A percentile compares a stretch with the other conserved stretches of the same genome.
Conservation (phyloP, 2,329 filamentous ascomycete species). For the Lecanoromycetidae sp. region DNA sequence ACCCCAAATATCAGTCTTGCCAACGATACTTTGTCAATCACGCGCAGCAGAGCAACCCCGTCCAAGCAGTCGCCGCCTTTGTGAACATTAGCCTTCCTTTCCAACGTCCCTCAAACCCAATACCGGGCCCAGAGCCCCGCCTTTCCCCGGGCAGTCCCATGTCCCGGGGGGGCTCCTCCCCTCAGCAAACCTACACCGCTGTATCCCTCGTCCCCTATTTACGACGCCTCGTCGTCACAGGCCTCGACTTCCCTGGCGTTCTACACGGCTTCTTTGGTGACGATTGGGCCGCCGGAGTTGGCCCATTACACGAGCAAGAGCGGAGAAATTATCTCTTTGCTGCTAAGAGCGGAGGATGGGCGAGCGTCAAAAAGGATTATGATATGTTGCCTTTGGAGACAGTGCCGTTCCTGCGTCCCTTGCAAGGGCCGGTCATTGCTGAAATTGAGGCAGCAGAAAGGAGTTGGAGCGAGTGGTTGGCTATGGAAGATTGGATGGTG, state of each 20-base stretch:
- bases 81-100: conserved; percentile 86
- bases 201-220: conserved; percentile 80
- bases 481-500: conserved; percentile 99
- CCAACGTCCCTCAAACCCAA: conserved; percentile 51
- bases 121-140: conserved; percentile 20
- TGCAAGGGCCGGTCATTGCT: conserved; percentile 62
- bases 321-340: conserved; percentile 90
- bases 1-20: conserved; percentile 80
- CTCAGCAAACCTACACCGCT: conserved; percentile 21
- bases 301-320: conserved; percentile 75
- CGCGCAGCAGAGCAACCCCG: conserved; percentile 68
- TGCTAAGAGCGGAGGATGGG: conserved; percentile 84
- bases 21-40: conserved; percentile 84
- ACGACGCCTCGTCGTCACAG: conserved; percentile 77
- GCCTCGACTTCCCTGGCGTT: conserved; percentile 76
- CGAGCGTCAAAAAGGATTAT: conserved; percentile 78
- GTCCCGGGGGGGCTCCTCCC: conserved; percentile 17
- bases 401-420: conserved; percentile 72
- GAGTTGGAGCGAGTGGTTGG: conserved; percentile 87
- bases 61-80: conserved; percentile 80
- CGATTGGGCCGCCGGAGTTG: conserved; percentile 70
- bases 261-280: conserved; percentile 96
- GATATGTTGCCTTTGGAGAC: conserved; percentile 75
- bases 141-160: conserved; percentile 34
- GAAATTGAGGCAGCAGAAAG: conserved; percentile 76